These are phyloP conservation scores for Globisporangium takayamanum DNA, from an alignment of 352 stramenopile genomes.

Conservation along the genomic window DNA sequence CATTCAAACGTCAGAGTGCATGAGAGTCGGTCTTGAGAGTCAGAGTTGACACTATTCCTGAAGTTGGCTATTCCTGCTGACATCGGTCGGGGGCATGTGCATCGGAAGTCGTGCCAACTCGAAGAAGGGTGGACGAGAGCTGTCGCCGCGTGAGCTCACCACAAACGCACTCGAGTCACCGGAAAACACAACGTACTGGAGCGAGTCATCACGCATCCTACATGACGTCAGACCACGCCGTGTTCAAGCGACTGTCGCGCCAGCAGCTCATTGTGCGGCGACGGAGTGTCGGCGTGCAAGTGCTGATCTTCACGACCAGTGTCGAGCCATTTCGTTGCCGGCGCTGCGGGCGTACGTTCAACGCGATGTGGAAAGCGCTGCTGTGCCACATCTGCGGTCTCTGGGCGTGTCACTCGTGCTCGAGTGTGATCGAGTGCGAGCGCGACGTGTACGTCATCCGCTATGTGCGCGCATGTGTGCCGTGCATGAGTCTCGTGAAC, in stretches of 20 bases:
- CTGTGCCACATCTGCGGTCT: slow-evolving; percentile 48
- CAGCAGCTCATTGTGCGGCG: slow-evolving; percentile 45
- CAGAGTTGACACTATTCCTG: no score
- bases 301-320: slow-evolving; percentile 23
- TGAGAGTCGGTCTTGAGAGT: no score
- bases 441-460: slow-evolving; percentile 35
- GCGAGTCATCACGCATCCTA: no score
- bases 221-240: slow-evolving; percentile 29
- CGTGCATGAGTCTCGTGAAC: slow-evolving; percentile 40
- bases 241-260: slow-evolving; percentile 45
- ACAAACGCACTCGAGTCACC: no score
- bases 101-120: no score
- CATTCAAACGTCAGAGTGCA: no score
- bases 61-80: no score
- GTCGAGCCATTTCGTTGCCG: slow-evolving; percentile 23
- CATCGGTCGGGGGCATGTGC: no score
- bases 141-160: no score
- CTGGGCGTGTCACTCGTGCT: slow-evolving; percentile 47
- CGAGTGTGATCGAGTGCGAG: slow-evolving; percentile 45
- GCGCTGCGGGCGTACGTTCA: slow-evolving; percentile 39
- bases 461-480: slow-evolving; percentile 41
- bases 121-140: no score
- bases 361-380: slow-evolving; percentile 35
- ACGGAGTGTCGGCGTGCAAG: slow-evolving; percentile 43
- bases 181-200: no score